Conservation (phyloP, 495 filamentous ascomycete species). For the Penicillium desertorum region DNA sequence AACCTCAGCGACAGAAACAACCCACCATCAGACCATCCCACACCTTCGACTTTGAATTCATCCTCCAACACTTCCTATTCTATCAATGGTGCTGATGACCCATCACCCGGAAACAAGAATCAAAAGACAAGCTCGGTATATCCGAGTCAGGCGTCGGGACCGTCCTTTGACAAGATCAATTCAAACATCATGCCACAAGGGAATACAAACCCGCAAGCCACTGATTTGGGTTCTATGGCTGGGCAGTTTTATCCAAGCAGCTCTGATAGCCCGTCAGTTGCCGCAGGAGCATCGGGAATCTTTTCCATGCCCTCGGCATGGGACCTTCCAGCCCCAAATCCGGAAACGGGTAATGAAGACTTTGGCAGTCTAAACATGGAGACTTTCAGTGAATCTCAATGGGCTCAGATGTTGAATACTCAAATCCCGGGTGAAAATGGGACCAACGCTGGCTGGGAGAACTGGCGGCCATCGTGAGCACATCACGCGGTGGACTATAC, state of each 20-base stretch:
- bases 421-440: constrained; percentile 29
- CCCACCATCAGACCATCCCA: constrained; percentile 37
- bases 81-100: constrained; percentile 27
- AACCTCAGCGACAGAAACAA: constrained; percentile 28
- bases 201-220: constrained; percentile 12
- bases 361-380: constrained; percentile 27
- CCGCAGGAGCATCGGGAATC: constrained; percentile 11
- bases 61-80: constrained; percentile 39
- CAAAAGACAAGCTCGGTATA: constrained; percentile 15
- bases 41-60: constrained; percentile 39
- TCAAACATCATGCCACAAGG: constrained; percentile 19
- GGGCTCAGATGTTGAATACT: constrained; percentile 38
- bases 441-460: constrained; percentile 26
- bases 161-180: constrained; percentile 21
- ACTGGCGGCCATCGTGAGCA: constrained; percentile 29
- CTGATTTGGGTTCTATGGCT: constrained; percentile 17
- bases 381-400: constrained; percentile 35
- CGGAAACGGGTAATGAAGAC: constrained; percentile 21
- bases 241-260: constrained; percentile 18
- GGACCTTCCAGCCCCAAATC: constrained; percentile 25
- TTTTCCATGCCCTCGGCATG: constrained; percentile 27
- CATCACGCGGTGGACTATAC: neutral
- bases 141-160: constrained; percentile 11
- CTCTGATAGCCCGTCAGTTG: constrained; percentile 10
- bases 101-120: constrained; percentile 24